Percentiles rank a stretch among this genome's conserved stretches.
phyloP scores from a whole-genome alignment of 2,329 filamentous ascomycete species.

The Fusarium sp. region DNA sequence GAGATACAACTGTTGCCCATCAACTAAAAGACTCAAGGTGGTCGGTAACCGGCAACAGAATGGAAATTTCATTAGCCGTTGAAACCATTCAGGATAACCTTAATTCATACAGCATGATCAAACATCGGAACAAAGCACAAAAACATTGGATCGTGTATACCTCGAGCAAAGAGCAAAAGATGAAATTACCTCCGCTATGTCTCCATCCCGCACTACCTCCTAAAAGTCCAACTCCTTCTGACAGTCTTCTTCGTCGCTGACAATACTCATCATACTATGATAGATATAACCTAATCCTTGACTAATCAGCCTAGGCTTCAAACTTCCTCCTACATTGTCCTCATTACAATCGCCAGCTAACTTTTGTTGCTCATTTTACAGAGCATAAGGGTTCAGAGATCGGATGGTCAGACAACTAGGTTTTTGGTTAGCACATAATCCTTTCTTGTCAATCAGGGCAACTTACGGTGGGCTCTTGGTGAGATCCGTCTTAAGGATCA shows the following conservation, averaged over 20 bases:
- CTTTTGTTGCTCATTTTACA: slow-evolving; percentile 54
- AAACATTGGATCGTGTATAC: slow-evolving; percentile 8
- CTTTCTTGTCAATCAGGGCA: background rate
- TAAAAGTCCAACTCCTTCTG: slow-evolving; percentile 37
- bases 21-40: background rate
- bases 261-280: slow-evolving; percentile 24
- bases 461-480: slow-evolving; percentile 99
- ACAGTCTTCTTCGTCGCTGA: slow-evolving; percentile 24
- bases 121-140: no score
- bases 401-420: slow-evolving; percentile 84
- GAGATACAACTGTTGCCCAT: background rate
- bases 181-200: slow-evolving; percentile 42
- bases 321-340: slow-evolving; percentile 24
- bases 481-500: slow-evolving; percentile 97
- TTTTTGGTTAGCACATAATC: slow-evolving; percentile 42
- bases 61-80: background rate
- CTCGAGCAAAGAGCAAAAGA: slow-evolving; percentile 34
- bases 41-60: background rate
- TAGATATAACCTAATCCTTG: slow-evolving; percentile 22
- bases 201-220: slow-evolving; percentile 16
- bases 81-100: background rate
- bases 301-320: slow-evolving; percentile 16
- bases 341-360: slow-evolving; percentile 20
- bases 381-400: slow-evolving; percentile 82
- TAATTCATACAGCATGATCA: background rate